Evolutionary conservation across 805 yeast species (phyloP).

Genomic region (Myxozyma udenii): DNA sequence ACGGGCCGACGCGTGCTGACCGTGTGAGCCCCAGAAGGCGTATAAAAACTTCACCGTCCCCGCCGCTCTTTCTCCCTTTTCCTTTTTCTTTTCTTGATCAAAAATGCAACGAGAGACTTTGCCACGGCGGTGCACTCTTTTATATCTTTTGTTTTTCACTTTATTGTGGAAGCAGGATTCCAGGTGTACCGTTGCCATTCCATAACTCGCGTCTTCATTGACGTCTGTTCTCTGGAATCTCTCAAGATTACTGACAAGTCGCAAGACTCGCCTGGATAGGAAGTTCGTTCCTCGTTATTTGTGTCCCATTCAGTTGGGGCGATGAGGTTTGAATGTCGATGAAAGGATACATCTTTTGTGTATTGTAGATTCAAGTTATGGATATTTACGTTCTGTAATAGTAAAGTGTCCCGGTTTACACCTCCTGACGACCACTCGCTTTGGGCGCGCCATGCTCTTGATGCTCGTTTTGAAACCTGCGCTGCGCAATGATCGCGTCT

Average conservation of each 20-base stretch:
- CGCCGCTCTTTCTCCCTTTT: constrained; percentile 1
- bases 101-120: constrained; percentile 28
- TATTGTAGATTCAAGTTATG: too few species aligned
- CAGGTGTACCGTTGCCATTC: constrained; percentile 29
- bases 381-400: too few species aligned
- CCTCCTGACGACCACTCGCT: too few species aligned
- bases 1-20: not conserved
- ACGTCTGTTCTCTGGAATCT: constrained; percentile 21
- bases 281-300: constrained; percentile 27
- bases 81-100: constrained; percentile 22
- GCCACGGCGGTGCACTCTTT: constrained; percentile 26
- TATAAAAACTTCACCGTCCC: too few species aligned
- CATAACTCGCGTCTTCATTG: not conserved
- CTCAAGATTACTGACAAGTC: constrained; percentile 1
- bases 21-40: too few species aligned
- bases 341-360: constrained; percentile 22
- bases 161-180: too few species aligned
- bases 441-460: too few species aligned
- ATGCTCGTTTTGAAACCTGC: not conserved
- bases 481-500: constrained; percentile 13
- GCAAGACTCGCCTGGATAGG: constrained; percentile 25
- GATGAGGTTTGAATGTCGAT: constrained; percentile 31
- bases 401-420: too few species aligned
- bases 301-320: constrained; percentile 29
- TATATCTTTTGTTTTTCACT: constrained; percentile 2